Evolutionary conservation across 805 yeast species (phyloP), one percentile per base, ranked within the genome.

Genomic region (Saturnispora galanensis): DNA sequence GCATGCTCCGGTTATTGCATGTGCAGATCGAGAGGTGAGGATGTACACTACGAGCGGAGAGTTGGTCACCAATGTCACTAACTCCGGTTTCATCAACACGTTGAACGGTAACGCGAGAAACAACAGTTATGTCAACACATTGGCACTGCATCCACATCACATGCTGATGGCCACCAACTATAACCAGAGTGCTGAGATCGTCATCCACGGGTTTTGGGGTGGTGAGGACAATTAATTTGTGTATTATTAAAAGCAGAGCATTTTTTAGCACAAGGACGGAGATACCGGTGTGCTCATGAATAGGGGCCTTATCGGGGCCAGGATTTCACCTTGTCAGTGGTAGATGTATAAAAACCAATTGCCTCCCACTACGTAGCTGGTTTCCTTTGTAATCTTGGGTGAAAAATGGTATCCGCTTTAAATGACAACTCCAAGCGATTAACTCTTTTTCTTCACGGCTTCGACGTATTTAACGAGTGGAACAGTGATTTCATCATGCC

Each of bases 1-100:
- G 56, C 98, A 93, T 64, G 98, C 97, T 0, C 97, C 98, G 1
- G 71, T 93, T 2, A 76, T 93, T 46, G 90, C 89, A 2, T 83
- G 96, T 3, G 97, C 96, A 0, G 80, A 89, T 1, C 82, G 82
- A 49, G 71, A 75, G 31, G 78, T 88, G 12, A 81, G 85, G 38
- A 64, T 93, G 5, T 89, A 93, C 84, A 79, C 95, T 3, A 86
- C 96, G 0, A 67, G 83, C 0, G 97, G 97, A 2, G 84, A 84
- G 47, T 59, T 76, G 44, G 66, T 89, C 6, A 67, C 85, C 1
- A 71, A 74, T 9, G 74, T 89, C 51, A 50, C 50, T n/a, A 59
- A 48, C 48, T 43, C 45, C n/a, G 53, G 61, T 1, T 58, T 59
- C 38, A 67, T 55, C 70, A 74, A 32, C 64, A 67, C 56, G 64